Conservation (phyloP, 106 monocot species). For the Dendrobium catenatum region DNA sequence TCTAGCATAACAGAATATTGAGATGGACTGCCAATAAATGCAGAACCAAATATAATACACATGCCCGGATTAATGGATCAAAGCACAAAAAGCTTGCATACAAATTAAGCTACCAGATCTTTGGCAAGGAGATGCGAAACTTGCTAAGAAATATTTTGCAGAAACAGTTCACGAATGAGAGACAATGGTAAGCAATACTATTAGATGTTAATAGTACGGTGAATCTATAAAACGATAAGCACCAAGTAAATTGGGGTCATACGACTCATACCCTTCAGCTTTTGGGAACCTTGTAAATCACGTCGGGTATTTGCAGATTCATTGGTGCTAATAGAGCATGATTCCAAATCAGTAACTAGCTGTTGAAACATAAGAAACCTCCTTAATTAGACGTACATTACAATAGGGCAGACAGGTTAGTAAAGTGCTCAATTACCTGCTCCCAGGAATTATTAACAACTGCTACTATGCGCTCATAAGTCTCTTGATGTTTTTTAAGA, state of each 20-base stretch:
- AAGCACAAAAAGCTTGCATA: neutral
- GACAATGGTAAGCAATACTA: neutral
- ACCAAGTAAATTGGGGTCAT: neutral
- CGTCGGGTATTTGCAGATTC: slow-evolving; percentile 21
- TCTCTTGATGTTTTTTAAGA: slow-evolving; percentile 50
- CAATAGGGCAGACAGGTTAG: neutral
- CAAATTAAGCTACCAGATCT: too few species aligned
- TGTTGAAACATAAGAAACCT: slow-evolving; percentile 19
- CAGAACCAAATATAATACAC: neutral
- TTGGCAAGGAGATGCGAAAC: neutral
- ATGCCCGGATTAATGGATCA: neutral
- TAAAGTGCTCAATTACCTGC: slow-evolving; percentile 26
- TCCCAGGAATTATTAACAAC: slow-evolving; percentile 57
- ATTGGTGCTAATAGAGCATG: slow-evolving; percentile 20
- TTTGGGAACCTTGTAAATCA: slow-evolving; percentile 12
- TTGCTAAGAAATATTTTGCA: neutral
- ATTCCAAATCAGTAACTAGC: slow-evolving; percentile 60
- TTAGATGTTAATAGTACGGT: neutral
- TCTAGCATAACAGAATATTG: neutral
- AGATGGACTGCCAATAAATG: neutral
- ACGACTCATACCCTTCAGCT: slow-evolving; percentile 27
- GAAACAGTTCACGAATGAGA: neutral
- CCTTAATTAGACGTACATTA: neutral
- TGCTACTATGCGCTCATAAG: slow-evolving; percentile 38
- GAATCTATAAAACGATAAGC: neutral